Base-by-base conservation (phyloP, 2,329 filamentous ascomycete genomes). In the Iodosphaeria phyllophila region DNA sequence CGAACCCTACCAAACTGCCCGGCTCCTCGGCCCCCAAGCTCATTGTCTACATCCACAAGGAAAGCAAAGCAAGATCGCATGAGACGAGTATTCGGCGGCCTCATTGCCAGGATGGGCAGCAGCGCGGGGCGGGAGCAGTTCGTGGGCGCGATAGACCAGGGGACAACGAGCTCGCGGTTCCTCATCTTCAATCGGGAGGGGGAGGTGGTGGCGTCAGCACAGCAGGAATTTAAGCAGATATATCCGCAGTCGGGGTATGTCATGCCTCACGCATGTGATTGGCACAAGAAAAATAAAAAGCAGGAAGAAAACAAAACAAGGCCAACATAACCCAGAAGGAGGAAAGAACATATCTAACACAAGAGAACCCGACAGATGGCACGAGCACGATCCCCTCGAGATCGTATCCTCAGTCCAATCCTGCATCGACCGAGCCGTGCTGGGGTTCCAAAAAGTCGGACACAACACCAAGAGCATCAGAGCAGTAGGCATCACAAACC, bases 101-200 rank as follows among this genome's bases (percentile, higher is more conserved):
- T n/a, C n/a, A n/a, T n/a, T n/a, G n/a, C n/a, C n/a, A n/a, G n/a
- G n/a, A n/a, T n/a, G n/a, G n/a, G n/a, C n/a, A n/a, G n/a, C n/a
- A n/a, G n/a, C n/a, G n/a, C n/a, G n/a, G n/a, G n/a, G n/a, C n/a
- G n/a, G n/a, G 51, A 73, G 29, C 66, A 66, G 52, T 92, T 79
- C 41, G 73, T 92, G 31, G 83, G 82, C 31, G 79, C 77, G 37
- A 84, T 92, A 44, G 83, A 92, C 44, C 80, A 91, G 42, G 83
- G 83, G 30, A 92, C 83, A 8, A 92, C 83, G 16, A 86, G 77
- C 30, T 79, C 82, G 17, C 67, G 83, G 18, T 92, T 92, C 51
- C 65, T 92, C 38, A 84, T 93, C 43, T 92, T 92, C 54, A 73
- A 92, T 50, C 69, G 69, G 34, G 54, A 65, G 20, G 82, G 82